Conservation (phyloP, 306 rosid genomes). For the Mucuna pruriens region DNA sequence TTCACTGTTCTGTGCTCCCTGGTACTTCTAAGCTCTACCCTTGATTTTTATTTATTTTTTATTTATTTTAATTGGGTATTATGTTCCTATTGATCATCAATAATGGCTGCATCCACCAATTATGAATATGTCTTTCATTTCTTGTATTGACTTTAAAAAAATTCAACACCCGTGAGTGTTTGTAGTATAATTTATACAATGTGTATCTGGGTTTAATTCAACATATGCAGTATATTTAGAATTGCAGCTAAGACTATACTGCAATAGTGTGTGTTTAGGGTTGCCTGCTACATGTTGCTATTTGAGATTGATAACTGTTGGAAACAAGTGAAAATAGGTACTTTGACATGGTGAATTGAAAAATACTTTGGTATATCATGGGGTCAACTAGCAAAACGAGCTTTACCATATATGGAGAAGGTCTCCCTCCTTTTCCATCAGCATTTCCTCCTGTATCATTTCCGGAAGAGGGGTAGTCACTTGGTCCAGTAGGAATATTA, state of each 20-base stretch:
- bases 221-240: background rate
- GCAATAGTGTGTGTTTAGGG: background rate
- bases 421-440: conserved; percentile 69
- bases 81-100: background rate
- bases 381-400: conserved; percentile 13
- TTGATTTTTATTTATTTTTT: background rate
- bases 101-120: background rate
- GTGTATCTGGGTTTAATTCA: too few relatives aligned
- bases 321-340: too few relatives aligned
- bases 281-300: background rate
- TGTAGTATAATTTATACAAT: too few relatives aligned
- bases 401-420: conserved; percentile 77
- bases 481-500: conserved; percentile 79
- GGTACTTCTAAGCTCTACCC: background rate
- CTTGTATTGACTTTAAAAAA: too few relatives aligned
- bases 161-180: too few relatives aligned
- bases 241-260: background rate
- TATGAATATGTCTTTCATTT: background rate
- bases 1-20: background rate
- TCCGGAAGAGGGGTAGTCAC: conserved; percentile 71
- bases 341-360: background rate
- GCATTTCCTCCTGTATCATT: conserved; percentile 63
- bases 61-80: background rate
- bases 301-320: background rate
- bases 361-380: background rate